Base-by-base conservation (phyloP, 2,329 filamentous ascomycete genomes). In the Alternaria sp. region DNA sequence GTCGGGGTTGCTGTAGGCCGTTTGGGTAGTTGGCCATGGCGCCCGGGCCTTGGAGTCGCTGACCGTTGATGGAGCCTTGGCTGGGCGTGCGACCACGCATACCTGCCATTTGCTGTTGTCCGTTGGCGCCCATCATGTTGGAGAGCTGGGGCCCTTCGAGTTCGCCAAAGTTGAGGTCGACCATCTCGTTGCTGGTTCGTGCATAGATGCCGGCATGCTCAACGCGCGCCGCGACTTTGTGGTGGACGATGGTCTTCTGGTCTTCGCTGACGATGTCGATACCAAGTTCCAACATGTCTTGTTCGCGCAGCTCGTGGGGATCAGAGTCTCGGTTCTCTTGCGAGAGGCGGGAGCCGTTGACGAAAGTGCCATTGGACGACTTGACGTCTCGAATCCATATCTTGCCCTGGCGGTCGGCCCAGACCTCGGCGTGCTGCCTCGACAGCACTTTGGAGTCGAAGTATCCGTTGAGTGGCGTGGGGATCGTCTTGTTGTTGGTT, bases 241-340 rank as follows among this genome's bases (percentile, higher is more conserved):
- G 95, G 74, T 99, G 95, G 13, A 99, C 93, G 28, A 99, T 93
- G 0, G 93, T 97, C 80, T 97, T 98, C 77, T 98, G 94, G 75
- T 99, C 95, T 77, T 99, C 95, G 78, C 92, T 97, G 51, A 99
- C 94, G 72, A 99, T 99, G 74, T 99, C 95, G 70, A 99, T 99
- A 55, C 95, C 95, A 34, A 99, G 84, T 75, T 99, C 95, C 52
- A 99, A 82, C 63, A 95, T 92, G 74, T 99, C 95, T 66, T 92
- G 89, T 59, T 94, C 93, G 71, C 93, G 90, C 33, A 99, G 82
- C 74, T 98, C 94, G 74, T 97, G 92, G 0, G 95, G 93, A 61
- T 98, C 95, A 0, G 94, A 98, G 78, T 99, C 95, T 68, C 93
- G 88, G 72, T 97, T 99, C 77, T 99, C 95, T 53, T 88, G 91